Conservation (phyloP, 371 early-diverging fungal genomes). For the Catenaria anguillulae region DNA sequence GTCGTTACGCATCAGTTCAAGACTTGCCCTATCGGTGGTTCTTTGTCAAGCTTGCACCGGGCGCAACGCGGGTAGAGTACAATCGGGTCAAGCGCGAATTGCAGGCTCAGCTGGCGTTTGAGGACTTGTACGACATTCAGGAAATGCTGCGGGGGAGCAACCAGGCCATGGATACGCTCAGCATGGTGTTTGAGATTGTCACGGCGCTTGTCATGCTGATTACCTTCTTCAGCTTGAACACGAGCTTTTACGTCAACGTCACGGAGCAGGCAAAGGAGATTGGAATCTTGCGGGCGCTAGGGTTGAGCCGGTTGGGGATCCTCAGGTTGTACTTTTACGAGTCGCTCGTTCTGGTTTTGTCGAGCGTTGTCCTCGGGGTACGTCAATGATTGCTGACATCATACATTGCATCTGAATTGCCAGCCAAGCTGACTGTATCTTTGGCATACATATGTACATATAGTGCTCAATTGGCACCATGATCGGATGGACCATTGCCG, state of each 20-base stretch:
- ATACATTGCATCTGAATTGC: no score
- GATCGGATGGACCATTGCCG: constrained; percentile 11
- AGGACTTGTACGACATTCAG: not conserved
- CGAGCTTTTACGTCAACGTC: constrained; percentile 18
- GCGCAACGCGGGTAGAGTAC: constrained; percentile 4
- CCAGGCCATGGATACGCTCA: constrained; percentile 8
- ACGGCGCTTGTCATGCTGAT: constrained; percentile 15
- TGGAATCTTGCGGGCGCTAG: constrained; percentile 15
- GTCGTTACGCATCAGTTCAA: constrained; percentile 4
- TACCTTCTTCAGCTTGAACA: constrained; percentile 16
- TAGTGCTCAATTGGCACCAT: constrained; percentile 8
- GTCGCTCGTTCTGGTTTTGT: constrained; percentile 11
- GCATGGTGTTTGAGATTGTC: constrained; percentile 12
- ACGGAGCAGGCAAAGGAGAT: constrained; percentile 13
- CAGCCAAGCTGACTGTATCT: no score
- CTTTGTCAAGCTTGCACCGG: constrained; percentile 5
- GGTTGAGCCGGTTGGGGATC: constrained; percentile 10
- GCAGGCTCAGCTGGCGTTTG: not conserved
- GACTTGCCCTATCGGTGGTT: constrained; percentile 11
- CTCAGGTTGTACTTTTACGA: constrained; percentile 17
- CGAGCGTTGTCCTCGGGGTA: constrained; percentile 14
- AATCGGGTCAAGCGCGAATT: not conserved
- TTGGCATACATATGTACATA: no score
- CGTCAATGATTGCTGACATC: no score
- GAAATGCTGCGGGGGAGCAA: constrained; percentile 1